Evolutionary conservation across 441 rosid species (phyloP), one percentile per base, ranked within the genome.

Genomic region (Erodium moschatum): DNA sequence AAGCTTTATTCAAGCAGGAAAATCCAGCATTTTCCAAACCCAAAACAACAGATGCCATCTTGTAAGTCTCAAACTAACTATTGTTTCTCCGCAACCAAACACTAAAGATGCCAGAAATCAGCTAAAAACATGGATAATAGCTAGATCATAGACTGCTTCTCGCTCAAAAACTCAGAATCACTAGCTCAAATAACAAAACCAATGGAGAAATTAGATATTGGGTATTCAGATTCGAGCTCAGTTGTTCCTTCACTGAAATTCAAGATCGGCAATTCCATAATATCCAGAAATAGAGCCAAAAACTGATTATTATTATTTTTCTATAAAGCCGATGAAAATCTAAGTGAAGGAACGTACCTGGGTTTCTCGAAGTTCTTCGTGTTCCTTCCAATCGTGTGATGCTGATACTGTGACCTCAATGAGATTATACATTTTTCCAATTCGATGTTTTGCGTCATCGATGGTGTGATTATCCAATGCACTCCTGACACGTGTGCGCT

Each of bases 81-180:
- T 18, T 56, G 9, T 56, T 56, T 56, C 62, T 56, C 62, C 0
- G 62, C 62, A 56, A 56, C 62, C 62, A 56, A 56, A 56, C 62
- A 56, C 62, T 19, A 54, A 54, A 54, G n/a, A 18, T 54, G 24
- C 61, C 61, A 16, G 24, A 54, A 18, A 54, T 54, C 61, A 16
- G 10, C 20, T 19, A 54, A 16, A 18, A 54, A 35, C 61, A 16
- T 54, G 24, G 3, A 54, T 56, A 19, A 35, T 2, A 56, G 62
- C 62, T 56, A 56, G 62, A 56, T 56, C 62, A 18, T 56, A 6
- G 27, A 56, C 6, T 18, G 62, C 27, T 56, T 18, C 62, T 56
- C 27, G 10, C 62, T 19, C 12, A 7, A 56, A 19, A 56, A 56
- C 1, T 19, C 27, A 20, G 62, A 56, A 56, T 16, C 1, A 54